Conservation (phyloP, 495 filamentous ascomycete genomes). For the Penicillium fimorum region DNA sequence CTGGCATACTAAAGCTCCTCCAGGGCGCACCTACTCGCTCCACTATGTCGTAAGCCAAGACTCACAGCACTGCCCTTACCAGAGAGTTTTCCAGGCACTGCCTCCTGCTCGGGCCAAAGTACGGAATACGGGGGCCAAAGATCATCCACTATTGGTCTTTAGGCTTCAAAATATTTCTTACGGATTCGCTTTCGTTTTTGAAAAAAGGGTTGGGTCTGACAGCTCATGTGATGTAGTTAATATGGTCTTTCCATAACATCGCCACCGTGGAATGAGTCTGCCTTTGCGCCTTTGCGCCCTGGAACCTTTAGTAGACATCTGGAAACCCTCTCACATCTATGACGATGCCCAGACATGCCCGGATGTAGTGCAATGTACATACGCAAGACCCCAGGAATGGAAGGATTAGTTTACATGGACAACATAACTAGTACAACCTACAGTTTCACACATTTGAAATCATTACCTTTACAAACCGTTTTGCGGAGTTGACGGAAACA, state of each 20-base stretch:
- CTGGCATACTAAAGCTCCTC: too few relatives aligned
- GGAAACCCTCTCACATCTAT: slow-evolving; percentile 19
- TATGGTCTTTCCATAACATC: not conserved
- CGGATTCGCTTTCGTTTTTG: not conserved
- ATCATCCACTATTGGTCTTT: not conserved
- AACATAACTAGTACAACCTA: not conserved
- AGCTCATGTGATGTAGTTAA: not conserved
- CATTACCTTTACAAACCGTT: too few relatives aligned
- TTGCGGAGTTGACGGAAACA: too few relatives aligned
- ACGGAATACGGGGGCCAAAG: not conserved
- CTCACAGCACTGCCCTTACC: not conserved
- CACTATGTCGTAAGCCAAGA: not conserved
- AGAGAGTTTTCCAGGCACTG: not conserved
- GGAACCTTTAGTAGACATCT: slow-evolving; percentile 24
- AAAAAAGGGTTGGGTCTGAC: not conserved
- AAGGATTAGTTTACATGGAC: not conserved
- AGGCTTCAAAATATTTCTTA: too few relatives aligned
- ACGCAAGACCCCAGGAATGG: slow-evolving; percentile 16
- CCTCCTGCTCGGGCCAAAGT: not conserved
- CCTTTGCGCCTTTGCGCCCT: slow-evolving; percentile 4
- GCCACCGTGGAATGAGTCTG: not conserved
- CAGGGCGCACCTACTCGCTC: too few relatives aligned
- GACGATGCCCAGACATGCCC: slow-evolving; percentile 11
- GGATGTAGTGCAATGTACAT: not conserved
- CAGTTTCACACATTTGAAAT: not conserved